Percentiles rank a stretch among this genome's conserved stretches.
Conservation (phyloP, 2,329 filamentous ascomycete genomes). For the Pestalotiopsis sp. region DNA sequence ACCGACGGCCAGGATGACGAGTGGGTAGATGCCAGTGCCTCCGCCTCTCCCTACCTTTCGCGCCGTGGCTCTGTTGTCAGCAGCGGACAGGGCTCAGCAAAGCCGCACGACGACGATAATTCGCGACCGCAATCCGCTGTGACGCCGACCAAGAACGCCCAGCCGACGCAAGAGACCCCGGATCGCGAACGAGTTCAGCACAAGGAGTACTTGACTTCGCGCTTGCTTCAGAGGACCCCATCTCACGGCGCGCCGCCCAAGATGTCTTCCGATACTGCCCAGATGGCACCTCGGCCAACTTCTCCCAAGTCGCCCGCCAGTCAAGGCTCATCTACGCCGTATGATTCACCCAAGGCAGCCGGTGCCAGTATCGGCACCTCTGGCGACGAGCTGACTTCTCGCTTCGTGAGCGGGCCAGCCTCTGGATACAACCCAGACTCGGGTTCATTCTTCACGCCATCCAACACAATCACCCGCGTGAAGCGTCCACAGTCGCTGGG, state of each 20-base stretch:
- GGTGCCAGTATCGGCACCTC: slow-evolving; percentile 12
- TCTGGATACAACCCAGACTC: slow-evolving; percentile 51
- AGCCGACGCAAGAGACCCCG: slow-evolving; percentile 28
- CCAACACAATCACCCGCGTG: slow-evolving; percentile 33
- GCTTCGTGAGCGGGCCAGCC: slow-evolving; percentile 57
- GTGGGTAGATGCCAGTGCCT: slow-evolving; percentile 69
- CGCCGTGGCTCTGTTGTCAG: slow-evolving; percentile 52
- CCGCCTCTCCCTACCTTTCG: slow-evolving; percentile 62
- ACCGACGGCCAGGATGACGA: slow-evolving; percentile 48
- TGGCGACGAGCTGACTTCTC: slow-evolving; percentile 55
- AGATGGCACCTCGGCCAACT: slow-evolving; percentile 41
- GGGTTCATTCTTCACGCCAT: slow-evolving; percentile 54
- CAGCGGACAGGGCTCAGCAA: slow-evolving; percentile 51
- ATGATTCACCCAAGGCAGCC: slow-evolving; percentile 34
- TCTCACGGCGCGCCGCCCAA: slow-evolving; percentile 65
- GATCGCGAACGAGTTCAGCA: slow-evolving; percentile 51
- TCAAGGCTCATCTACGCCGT: slow-evolving; percentile 42
- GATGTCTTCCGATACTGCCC: slow-evolving; percentile 64
- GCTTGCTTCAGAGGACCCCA: slow-evolving; percentile 66
- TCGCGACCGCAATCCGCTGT: slow-evolving; percentile 38
- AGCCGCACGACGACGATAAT: slow-evolving; percentile 26
- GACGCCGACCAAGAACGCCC: slow-evolving; percentile 16
- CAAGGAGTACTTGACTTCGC: slow-evolving; percentile 69
- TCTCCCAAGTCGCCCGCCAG: slow-evolving; percentile 39
- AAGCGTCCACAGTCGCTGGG: slow-evolving; percentile 46